phyloP scores from a whole-genome alignment of 208 protist species.

The Leishmania tropica region DNA sequence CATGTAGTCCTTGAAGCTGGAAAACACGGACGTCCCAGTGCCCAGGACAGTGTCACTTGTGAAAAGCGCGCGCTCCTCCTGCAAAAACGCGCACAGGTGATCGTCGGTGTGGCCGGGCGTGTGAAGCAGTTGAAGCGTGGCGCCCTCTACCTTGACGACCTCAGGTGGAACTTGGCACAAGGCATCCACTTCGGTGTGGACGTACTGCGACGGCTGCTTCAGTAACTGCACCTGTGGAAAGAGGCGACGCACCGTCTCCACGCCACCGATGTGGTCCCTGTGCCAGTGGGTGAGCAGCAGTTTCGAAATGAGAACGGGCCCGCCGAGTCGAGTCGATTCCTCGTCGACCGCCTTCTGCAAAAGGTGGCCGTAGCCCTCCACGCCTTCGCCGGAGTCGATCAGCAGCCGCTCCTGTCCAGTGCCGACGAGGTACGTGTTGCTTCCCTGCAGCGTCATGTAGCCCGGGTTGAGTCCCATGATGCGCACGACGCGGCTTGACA shows the following conservation, averaged over 20 bases:
- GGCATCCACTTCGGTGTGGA: constrained; percentile 30
- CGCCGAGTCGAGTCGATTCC: constrained; percentile 33
- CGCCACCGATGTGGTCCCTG: constrained; percentile 67
- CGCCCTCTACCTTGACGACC: constrained; percentile 42
- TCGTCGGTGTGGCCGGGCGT: constrained; percentile 79
- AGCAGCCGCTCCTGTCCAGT: constrained; percentile 47
- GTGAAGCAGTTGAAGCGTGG: constrained; percentile 47
- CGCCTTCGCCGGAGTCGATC: constrained; percentile 69
- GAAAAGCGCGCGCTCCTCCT: constrained; percentile 63
- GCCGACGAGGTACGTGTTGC: constrained; percentile 77
- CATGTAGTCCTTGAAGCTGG: constrained; percentile 71
- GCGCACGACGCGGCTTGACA: constrained; percentile 47
- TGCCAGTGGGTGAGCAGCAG: constrained; percentile 79
- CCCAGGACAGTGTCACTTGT: constrained; percentile 71
- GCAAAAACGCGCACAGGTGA: constrained; percentile 52
- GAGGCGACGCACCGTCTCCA: constrained; percentile 37
- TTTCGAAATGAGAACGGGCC: constrained; percentile 40
- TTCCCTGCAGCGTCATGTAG: constrained; percentile 70
- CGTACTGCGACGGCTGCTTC: constrained; percentile 46
- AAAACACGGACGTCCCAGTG: constrained; percentile 62
- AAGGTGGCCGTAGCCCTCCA: constrained; percentile 36
- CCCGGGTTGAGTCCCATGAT: constrained; percentile 77
- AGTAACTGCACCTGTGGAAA: constrained; percentile 49
- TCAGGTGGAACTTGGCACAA: constrained; percentile 29
- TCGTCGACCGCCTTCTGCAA: constrained; percentile 34